These are phyloP conservation scores for Aspergillus baeticus DNA, from an alignment of 495 filamentous ascomycete species.

Conservation along the genomic window DNA sequence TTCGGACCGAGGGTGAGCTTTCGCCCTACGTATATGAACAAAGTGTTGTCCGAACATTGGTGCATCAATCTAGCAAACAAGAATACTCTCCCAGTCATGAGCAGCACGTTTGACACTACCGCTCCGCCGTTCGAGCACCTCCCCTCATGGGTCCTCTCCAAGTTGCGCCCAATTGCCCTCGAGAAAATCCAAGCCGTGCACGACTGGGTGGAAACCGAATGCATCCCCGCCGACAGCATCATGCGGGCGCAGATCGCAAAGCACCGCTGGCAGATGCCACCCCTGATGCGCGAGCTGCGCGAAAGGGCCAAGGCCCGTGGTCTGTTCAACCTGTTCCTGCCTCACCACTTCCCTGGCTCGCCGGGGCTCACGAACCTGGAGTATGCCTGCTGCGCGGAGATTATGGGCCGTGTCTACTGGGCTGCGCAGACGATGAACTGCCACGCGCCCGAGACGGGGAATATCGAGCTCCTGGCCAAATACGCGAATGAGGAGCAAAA, in stretches of 20 bases:
- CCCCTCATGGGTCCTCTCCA: no score
- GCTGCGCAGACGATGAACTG: conserved; percentile 12
- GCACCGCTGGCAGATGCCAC: not conserved
- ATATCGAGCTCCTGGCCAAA: conserved; percentile 16
- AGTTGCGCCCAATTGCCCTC: no score
- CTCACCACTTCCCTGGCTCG: not conserved
- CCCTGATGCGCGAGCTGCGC: not conserved
- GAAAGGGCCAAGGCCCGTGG: conserved; percentile 1
- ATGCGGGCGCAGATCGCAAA: not conserved
- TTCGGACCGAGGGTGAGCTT: no score
- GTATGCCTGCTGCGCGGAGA: conserved; percentile 11
- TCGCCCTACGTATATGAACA: no score
- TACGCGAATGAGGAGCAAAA: conserved; percentile 14
- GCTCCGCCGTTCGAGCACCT: no score
- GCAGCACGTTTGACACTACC: no score
- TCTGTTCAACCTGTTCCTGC: conserved; percentile 12
- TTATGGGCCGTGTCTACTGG: conserved; percentile 5
- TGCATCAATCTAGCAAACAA: no score
- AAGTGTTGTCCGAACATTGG: no score
- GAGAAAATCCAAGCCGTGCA: not conserved
- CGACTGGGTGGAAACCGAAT: conserved; percentile 10
- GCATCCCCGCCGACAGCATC: conserved; percentile 9
- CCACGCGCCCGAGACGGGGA: conserved; percentile 13
- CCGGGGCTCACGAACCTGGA: conserved; percentile 14
- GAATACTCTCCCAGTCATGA: no score